phyloP scores from a whole-genome alignment of 805 yeast genomes.

The Lachancea quebecensis region DNA sequence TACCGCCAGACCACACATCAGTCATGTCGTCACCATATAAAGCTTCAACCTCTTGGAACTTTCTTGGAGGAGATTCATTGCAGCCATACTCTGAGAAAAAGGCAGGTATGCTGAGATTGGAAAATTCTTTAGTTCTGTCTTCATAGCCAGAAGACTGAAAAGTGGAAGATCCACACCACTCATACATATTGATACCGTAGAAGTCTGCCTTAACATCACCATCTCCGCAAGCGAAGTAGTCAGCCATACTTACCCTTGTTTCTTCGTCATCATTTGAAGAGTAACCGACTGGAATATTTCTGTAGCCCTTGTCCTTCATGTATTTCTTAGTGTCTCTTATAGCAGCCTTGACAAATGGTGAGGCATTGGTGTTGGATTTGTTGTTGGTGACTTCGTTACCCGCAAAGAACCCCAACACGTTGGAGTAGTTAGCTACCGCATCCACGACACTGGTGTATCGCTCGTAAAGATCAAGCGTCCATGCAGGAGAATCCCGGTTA shows the following conservation, averaged over 20 bases:
- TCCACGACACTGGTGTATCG: constrained; percentile 63
- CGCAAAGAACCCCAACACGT: constrained; percentile 67
- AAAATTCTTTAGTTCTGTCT: constrained; percentile 49
- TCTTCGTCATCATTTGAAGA: constrained; percentile 62
- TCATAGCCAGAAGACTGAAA: constrained; percentile 53
- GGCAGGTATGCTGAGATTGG: constrained; percentile 54
- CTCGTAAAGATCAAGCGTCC: constrained; percentile 51
- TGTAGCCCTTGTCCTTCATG: constrained; percentile 48
- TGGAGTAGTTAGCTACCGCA: constrained; percentile 53
- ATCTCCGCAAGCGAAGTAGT: constrained; percentile 63
- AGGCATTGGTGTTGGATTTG: constrained; percentile 53
- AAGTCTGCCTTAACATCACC: constrained; percentile 54
- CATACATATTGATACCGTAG: constrained; percentile 76
- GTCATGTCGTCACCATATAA: constrained; percentile 58
- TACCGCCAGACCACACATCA: constrained; percentile 76
- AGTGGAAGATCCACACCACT: constrained; percentile 64
- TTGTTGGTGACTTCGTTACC: constrained; percentile 72
- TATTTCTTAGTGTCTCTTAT: constrained; percentile 63
- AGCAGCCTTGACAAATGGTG: constrained; percentile 71
- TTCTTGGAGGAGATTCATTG: constrained; percentile 55
- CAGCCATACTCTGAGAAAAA: constrained; percentile 76
- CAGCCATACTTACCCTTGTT: constrained; percentile 55
- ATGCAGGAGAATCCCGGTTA: constrained; percentile 48
- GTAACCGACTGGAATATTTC: constrained; percentile 68
- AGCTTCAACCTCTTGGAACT: constrained; percentile 56